These are phyloP conservation scores for Pestalotiopsis fici DNA, from an alignment of 2,329 filamentous ascomycete genomes.

Conservation along the genomic window DNA sequence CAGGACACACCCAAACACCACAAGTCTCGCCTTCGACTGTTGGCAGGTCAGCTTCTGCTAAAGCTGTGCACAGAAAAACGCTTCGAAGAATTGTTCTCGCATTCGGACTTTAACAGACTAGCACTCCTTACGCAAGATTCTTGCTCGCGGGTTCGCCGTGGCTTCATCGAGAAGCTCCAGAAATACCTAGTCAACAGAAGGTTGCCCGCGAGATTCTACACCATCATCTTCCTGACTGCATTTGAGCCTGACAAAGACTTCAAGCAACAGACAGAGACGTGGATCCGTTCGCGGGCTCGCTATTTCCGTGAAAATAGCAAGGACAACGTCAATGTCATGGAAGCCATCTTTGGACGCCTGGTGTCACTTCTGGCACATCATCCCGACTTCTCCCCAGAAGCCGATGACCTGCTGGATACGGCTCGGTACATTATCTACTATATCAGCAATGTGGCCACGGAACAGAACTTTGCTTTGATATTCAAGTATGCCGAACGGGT, in stretches of 20 bases:
- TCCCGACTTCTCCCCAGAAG: conserved; percentile 74
- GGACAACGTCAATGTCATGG: conserved; percentile 63
- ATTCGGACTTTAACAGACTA: conserved; percentile 77
- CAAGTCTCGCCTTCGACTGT: conserved; percentile 76
- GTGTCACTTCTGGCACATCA: conserved; percentile 91
- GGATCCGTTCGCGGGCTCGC: conserved; percentile 81
- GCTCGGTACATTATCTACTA: conserved; percentile 91
- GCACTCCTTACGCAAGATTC: conserved; percentile 81
- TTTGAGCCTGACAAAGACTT: conserved; percentile 81
- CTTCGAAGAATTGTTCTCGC: conserved; percentile 74
- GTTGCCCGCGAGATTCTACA: conserved; percentile 78
- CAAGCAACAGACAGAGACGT: conserved; percentile 77
- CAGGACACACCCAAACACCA: conserved; percentile 77
- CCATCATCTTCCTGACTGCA: conserved; percentile 85
- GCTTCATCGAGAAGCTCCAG: conserved; percentile 83
- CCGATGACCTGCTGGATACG: conserved; percentile 76
- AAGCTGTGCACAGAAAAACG: conserved; percentile 80
- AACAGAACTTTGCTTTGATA: conserved; percentile 85
- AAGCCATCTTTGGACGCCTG: conserved; percentile 78
- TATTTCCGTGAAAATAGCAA: conserved; percentile 59
- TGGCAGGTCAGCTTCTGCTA: conserved; percentile 77
- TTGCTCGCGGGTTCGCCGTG: conserved; percentile 70
- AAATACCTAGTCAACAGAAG: conserved; percentile 80
- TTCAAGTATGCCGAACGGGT: conserved; percentile 91
- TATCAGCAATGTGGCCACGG: conserved; percentile 76